Evolutionary conservation across 2,329 filamentous ascomycete genomes (phyloP).

Genomic region (Phoma herbarum): DNA sequence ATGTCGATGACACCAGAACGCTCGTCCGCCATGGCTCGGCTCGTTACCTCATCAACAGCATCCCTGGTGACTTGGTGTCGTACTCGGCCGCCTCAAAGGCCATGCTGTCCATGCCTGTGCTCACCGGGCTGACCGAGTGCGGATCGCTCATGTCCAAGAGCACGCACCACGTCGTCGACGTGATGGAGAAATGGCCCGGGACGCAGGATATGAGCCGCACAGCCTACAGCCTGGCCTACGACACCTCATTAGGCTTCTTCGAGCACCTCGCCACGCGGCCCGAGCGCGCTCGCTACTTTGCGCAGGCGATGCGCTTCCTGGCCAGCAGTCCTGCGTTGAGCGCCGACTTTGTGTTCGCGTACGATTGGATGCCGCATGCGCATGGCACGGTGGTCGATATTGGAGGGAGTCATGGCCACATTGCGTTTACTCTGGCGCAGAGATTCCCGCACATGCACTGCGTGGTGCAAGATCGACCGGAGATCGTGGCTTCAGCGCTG

Average conservation of each 20-base stretch:
- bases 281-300: neutral
- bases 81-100: neutral
- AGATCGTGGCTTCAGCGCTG: neutral
- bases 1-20: neutral
- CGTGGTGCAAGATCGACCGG: neutral
- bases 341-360: neutral
- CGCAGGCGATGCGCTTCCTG: neutral
- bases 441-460: neutral
- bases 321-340: neutral
- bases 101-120: neutral
- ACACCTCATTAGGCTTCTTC: neutral
- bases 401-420: neutral
- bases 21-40: neutral
- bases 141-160: neutral
- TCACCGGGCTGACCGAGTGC: neutral
- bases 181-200: neutral
- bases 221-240: neutral
- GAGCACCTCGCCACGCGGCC: neutral
- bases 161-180: neutral
- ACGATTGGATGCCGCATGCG: neutral
- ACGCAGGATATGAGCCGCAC: neutral
- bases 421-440: neutral
- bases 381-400: neutral
- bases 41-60: neutral
- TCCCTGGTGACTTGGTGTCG: neutral